Conservation (phyloP, 1,139 yeast species). For the Suhomyces panamericanus region DNA sequence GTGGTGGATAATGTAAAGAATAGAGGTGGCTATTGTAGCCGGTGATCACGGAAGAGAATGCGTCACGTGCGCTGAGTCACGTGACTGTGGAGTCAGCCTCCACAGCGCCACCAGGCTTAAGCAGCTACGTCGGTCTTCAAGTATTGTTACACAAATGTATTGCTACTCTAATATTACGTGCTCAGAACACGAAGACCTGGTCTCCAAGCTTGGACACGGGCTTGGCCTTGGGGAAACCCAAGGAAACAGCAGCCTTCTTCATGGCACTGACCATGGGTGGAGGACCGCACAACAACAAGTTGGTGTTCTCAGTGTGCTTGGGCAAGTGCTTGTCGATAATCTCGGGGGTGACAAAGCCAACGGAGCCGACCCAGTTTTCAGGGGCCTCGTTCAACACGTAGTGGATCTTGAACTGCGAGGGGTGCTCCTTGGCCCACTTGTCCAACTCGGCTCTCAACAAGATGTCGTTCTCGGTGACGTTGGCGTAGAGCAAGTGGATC, state of each 20-base stretch:
- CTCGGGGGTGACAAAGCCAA: slow-evolving; percentile 82
- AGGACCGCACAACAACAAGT: slow-evolving; percentile 91
- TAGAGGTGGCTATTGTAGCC: background rate
- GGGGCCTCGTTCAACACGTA: slow-evolving; percentile 79
- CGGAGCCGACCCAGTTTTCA: slow-evolving; percentile 73
- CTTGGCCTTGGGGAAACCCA: slow-evolving; percentile 85
- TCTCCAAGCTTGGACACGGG: slow-evolving; percentile 92
- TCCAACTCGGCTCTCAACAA: slow-evolving; percentile 80
- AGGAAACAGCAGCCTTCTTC: slow-evolving; percentile 74
- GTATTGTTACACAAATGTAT: background rate
- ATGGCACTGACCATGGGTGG: slow-evolving; percentile 81
- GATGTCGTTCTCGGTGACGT: slow-evolving; percentile 75
- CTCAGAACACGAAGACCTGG: slow-evolving; percentile 82
- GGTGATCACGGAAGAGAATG: background rate
- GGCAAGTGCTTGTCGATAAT: slow-evolving; percentile 69
- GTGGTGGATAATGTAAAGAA: background rate
- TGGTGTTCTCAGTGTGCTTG: slow-evolving; percentile 58
- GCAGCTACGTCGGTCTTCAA: background rate
- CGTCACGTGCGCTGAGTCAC: background rate
- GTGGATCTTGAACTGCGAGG: slow-evolving; percentile 68
- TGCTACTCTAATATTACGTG: background rate
- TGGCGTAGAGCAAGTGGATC: slow-evolving; percentile 74
- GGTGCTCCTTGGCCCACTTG: slow-evolving; percentile 55
- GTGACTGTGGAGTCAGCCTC: background rate
- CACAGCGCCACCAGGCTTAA: too few species aligned